Evolutionary conservation across 805 yeast genomes (phyloP), one percentile per base, ranked within the genome.

Genomic region (Wickerhamomyces pijperi): DNA sequence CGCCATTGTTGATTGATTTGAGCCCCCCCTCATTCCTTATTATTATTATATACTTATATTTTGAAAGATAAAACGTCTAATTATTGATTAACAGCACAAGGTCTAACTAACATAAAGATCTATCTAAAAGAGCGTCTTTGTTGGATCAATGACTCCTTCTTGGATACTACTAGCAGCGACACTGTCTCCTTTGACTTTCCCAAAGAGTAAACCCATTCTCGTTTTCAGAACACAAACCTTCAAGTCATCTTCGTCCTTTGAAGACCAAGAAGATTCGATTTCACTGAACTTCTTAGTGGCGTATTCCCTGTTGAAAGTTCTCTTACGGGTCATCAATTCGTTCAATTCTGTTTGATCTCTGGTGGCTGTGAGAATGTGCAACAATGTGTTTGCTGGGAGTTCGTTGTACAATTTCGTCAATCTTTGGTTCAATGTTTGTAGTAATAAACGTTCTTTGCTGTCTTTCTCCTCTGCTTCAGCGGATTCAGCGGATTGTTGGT

Each of bases 341-440:
- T 59, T 57, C 60, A 76, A 62, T 46, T 58, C 53, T 9, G 67
- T 55, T 3, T 78, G 72, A 49, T 77, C 75, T 11, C 86, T 85
- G 37, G 71, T 62, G 2, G 83, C 85, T 0, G 84, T 68, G 48
- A 75, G 64, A 1, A 86, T 51, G 1, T 85, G 60, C 14, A 88
- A 47, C 18, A 78, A 57, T 0, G 94, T 70, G 28, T 76, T 68
- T 2, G 61, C 58, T 0, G 94, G 84, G 17, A 82, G 49, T 2
- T 54, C 44, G 1, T 64, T 58, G 50, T 79, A 75, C 14, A 88
- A 59, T 32, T 53, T 54, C 14, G 55, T 45, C 7, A 88, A 46
- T 25, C 78, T 56, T 2, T 49, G 44, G 46, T 73, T 70, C 11
- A 82, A 53, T 5, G 54, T 53, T 3, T 21, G n/a, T 5, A 34